Evolutionary conservation across 495 filamentous ascomycete genomes (phyloP), one percentile per base, ranked within the genome.

Genomic region (Cladorrhinum samala): DNA sequence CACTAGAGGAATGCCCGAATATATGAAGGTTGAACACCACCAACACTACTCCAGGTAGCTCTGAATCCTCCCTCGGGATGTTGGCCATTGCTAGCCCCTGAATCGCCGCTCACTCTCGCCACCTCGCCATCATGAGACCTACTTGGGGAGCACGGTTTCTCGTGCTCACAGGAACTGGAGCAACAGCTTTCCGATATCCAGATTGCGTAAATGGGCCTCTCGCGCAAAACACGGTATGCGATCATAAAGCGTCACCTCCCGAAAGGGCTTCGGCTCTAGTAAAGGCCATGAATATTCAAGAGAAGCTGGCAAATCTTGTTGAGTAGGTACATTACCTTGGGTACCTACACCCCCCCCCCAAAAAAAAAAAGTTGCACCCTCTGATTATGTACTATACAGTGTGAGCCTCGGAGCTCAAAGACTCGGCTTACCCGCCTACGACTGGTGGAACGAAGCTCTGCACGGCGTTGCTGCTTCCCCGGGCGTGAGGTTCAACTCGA

Each of bases 381-480:
- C 41, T 50, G n/a, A n/a, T n/a, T n/a, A n/a, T n/a, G n/a, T n/a
- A n/a, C n/a, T n/a, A n/a, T n/a, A n/a, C 3, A 54, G 52, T 20
- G 41, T 44, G 37, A 54, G 45, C 24, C 24, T 43, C 5, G 52
- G 52, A 2, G 45, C 52, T 3, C 6, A 42, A 23, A 48, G 46
- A 18, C 37, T 54, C 8, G 45, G 51, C 6, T 19, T 54, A 2
- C 52, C 52, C 6, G 5, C 61, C 1, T 80, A 81, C 53, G 56
- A 74, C 19, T 77, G 74, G 76, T 80, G 77, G 77, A 74, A 64
- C 43, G 78, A 81, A 60, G 77, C 73, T 4, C 66, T 78, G 0
- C 77, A 80, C 50, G 76, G 76, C 2, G 68, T 80, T 4, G 70
- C 64, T 17, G 53, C 38, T 4, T 62, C 60, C 18, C 65, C 59